A percentile compares a stretch with the other conserved stretches of the same genome.
Evolutionary conservation across 495 filamentous ascomycete species (phyloP).

Genomic region (Neurospora cerealis): DNA sequence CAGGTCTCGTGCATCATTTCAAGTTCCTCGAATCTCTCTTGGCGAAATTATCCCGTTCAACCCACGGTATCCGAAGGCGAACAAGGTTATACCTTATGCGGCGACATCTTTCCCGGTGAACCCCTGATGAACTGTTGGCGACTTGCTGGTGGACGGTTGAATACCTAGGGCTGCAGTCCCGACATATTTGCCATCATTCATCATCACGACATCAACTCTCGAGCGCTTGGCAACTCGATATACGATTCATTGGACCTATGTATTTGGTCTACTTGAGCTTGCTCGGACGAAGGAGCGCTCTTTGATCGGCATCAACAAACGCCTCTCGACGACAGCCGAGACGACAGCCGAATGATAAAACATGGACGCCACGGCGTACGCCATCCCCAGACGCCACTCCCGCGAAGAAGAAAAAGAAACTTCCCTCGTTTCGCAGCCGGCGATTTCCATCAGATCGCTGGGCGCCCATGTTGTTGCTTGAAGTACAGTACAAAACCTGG

Average conservation of each 20-base stretch:
- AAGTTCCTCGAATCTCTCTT: background rate
- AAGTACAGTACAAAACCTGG: background rate
- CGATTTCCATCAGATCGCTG: background rate
- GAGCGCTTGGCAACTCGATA: background rate
- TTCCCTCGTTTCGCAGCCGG: background rate
- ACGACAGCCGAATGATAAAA: background rate
- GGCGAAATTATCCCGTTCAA: background rate
- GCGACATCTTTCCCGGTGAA: background rate
- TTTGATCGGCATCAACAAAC: background rate
- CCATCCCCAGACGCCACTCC: background rate
- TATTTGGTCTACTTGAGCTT: background rate
- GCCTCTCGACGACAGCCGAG: background rate
- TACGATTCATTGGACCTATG: background rate
- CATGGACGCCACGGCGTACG: background rate
- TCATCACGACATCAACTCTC: background rate
- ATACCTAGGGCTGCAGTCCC: background rate
- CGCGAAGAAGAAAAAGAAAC: background rate
- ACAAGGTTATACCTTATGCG: background rate
- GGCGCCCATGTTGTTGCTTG: background rate
- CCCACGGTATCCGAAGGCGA: background rate
- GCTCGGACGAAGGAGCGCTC: background rate
- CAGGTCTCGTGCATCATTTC: background rate
- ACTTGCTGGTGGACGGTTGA: background rate
- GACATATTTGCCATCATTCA: background rate
- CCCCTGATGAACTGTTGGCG: background rate